Evolutionary conservation across 148 eudicot genomes (phyloP).

Genomic region (Dysphania ambrosioides): DNA sequence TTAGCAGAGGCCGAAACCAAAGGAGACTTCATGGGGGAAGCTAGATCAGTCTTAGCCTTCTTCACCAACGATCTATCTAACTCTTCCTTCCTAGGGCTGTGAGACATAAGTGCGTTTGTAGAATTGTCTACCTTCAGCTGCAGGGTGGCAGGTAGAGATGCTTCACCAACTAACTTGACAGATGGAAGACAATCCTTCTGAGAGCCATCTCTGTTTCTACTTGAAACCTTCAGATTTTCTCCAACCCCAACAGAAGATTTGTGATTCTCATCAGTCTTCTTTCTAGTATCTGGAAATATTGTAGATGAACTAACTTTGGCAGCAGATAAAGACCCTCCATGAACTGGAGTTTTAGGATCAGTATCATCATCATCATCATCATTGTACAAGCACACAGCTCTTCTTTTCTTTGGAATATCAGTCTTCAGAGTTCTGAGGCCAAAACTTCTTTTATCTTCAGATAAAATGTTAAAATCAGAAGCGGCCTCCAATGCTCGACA

Average conservation of each 20-base stretch:
- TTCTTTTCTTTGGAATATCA: conserved; percentile 44
- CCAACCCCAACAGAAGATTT: conserved; percentile 28
- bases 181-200: conserved; percentile 31
- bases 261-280: conserved; percentile 27
- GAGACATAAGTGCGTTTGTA: conserved; percentile 29
- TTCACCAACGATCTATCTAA: conserved; percentile 31
- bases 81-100: conserved; percentile 35
- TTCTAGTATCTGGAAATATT: conserved; percentile 27
- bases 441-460: conserved; percentile 33
- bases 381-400: conserved; percentile 65
- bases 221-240: conserved; percentile 30
- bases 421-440: conserved; percentile 26
- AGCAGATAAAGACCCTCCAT: conserved; percentile 44
- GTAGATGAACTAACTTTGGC: conserved; percentile 37
- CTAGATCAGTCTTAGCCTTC: conserved; percentile 33
- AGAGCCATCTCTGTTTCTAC: conserved; percentile 32
- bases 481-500: conserved; percentile 38
- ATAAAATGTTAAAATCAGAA: conserved; percentile 28
- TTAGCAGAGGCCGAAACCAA: conserved; percentile 31
- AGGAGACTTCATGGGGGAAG: conserved; percentile 53
- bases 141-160: conserved; percentile 30
- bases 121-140: conserved; percentile 35
- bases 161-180: conserved; percentile 25
- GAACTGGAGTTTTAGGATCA: conserved; percentile 85
- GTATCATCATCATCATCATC: conserved; percentile 56